Percentiles rank a stretch among this genome's conserved stretches.
Conservation (phyloP, 164 flowering plant genomes). For the Pachysandra terminalis region DNA sequence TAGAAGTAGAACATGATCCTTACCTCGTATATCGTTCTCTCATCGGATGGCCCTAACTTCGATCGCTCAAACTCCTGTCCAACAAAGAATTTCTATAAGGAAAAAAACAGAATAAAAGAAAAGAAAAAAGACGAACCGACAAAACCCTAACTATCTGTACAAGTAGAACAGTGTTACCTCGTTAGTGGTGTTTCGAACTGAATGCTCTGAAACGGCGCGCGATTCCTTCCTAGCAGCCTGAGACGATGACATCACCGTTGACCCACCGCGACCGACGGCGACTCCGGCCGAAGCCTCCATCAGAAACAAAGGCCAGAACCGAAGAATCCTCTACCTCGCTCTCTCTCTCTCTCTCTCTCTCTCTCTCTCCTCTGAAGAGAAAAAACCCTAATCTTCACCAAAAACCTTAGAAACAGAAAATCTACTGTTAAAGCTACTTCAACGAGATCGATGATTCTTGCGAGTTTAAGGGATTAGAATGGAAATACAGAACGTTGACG, state of each 20-base stretch:
- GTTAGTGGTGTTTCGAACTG: slow-evolving; percentile 34
- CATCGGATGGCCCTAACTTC: slow-evolving; percentile 70
- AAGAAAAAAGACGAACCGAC: slow-evolving; percentile 2
- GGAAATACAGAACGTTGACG: too few species aligned
- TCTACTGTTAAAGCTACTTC: not conserved
- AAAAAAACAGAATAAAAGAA: too few species aligned
- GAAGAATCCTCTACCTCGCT: slow-evolving; percentile 12
- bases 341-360: too few species aligned
- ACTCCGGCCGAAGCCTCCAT: slow-evolving; percentile 68
- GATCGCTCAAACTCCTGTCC: slow-evolving; percentile 58
- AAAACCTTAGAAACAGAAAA: slow-evolving; percentile 12
- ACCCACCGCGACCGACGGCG: slow-evolving; percentile 47
- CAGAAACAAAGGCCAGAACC: slow-evolving; percentile 7
- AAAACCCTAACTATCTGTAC: too few species aligned
- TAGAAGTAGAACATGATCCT: slow-evolving; percentile 7
- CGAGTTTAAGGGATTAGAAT: too few species aligned
- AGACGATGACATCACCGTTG: slow-evolving; percentile 41
- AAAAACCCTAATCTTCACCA: slow-evolving; percentile 8
- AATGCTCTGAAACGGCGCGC: slow-evolving; percentile 72
- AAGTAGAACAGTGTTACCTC: slow-evolving; percentile 43
- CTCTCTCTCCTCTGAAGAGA: too few species aligned
- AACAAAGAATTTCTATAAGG: not conserved
- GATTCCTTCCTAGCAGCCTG: slow-evolving; percentile 60
- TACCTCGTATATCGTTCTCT: slow-evolving; percentile 86
- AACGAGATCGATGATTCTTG: too few species aligned